These are phyloP conservation scores for Volvox carteri DNA, from an alignment of 163 green algal species.

Conservation along the genomic window DNA sequence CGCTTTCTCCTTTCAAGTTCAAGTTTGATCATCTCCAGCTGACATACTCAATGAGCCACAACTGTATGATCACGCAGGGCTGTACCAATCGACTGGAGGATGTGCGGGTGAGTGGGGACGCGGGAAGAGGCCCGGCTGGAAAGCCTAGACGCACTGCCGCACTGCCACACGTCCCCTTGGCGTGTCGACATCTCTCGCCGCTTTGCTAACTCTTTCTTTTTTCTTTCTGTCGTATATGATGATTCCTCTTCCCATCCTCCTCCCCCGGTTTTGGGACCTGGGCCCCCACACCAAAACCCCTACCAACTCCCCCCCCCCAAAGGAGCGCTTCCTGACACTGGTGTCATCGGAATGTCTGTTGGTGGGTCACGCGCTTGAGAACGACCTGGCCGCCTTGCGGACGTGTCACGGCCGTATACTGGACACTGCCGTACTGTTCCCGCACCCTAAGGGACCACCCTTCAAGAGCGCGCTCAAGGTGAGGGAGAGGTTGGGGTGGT, in stretches of 20 bases:
- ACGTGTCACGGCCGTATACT: conserved; percentile 70
- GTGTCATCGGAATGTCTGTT: conserved; percentile 78
- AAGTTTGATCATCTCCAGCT: too few species aligned
- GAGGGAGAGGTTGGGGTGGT: too few species aligned
- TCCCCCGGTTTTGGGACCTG: too few species aligned
- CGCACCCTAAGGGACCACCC: conserved; percentile 78
- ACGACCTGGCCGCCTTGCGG: conserved; percentile 87
- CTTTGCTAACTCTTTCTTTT: too few species aligned
- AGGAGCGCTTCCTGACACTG: conserved; percentile 64
- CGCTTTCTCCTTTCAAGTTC: too few species aligned
- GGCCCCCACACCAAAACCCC: too few species aligned
- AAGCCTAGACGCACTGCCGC: too few species aligned
- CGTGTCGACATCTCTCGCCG: too few species aligned
- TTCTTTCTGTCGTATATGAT: too few species aligned
- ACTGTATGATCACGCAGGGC: conserved; percentile 62
- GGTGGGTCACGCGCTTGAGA: conserved; percentile 93
- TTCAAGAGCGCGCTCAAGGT: conserved; percentile 62
- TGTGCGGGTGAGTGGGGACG: conserved; percentile 66
- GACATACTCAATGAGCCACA: too few species aligned
- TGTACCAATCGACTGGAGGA: conserved; percentile 79
- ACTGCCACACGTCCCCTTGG: too few species aligned
- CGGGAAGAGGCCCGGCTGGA: neutral
- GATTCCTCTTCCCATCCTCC: too few species aligned
- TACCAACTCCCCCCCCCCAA: neutral
- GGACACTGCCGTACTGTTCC: conserved; percentile 90